Conservation (phyloP, 148 eudicot species). For the Amaranthus hypochondriacus region DNA sequence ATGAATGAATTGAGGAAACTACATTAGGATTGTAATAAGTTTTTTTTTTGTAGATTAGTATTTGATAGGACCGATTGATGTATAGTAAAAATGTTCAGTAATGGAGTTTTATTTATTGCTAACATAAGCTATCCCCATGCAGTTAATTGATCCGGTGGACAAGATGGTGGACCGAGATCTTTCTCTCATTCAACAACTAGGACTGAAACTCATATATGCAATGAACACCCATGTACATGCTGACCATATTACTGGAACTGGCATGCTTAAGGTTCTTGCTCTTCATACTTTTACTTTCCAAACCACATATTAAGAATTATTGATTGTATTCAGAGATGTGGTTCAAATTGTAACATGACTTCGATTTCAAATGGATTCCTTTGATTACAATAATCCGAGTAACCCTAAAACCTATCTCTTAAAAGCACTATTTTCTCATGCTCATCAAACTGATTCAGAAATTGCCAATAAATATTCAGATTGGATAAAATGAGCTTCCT, state of each 20-base stretch:
- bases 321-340: background rate
- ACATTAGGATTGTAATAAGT: no score
- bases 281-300: slow-evolving; percentile 10
- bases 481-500: background rate
- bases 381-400: background rate
- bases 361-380: background rate
- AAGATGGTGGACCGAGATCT: slow-evolving; percentile 82
- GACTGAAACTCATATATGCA: slow-evolving; percentile 87
- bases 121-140: slow-evolving; percentile 23
- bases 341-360: background rate
- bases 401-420: background rate
- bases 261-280: slow-evolving; percentile 68
- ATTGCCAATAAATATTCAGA: background rate
- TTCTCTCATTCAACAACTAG: slow-evolving; percentile 71
- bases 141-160: slow-evolving; percentile 97
- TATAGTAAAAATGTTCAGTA: background rate
- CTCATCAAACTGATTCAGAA: background rate
- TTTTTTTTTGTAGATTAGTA: no score
- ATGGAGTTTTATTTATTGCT: background rate
- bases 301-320: background rate
- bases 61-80: no score
- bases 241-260: slow-evolving; percentile 96
- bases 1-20: no score
- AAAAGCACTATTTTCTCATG: background rate
- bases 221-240: slow-evolving; percentile 98